Evolutionary conservation across 176 grass and related monocot species (phyloP), one percentile per base, ranked within the genome.

Genomic region (Eleusine indica): DNA sequence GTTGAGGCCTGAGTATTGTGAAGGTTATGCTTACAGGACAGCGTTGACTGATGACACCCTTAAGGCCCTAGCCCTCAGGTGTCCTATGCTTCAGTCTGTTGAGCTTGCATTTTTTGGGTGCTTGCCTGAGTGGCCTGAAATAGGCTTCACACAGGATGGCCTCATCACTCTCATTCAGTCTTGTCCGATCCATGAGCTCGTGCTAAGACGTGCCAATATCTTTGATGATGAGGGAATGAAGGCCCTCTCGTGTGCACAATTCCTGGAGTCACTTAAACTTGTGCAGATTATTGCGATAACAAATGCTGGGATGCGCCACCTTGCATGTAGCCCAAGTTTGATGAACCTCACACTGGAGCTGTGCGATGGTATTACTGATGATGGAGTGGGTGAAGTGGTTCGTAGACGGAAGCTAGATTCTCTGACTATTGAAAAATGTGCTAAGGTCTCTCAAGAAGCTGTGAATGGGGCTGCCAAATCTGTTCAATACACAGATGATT

Each of bases 211-310:
- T 17, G 78, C 68, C 10, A 86, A 17, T 40, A 87, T 66, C 60
- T 92, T 94, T 38, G 13, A 79, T 41, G 84, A 89, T 14, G 17
- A 22, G 38, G 86, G 89, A 35, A 86, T 93, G 84, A 40, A 86
- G 81, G 76, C 14, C 22, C 80, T 94, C 12, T 86, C 79, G 17
- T 86, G 79, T 1, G 56, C 76, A 4, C 60, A 44, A 35, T 85
- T 72, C 66, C 66, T 94, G 68, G 89, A 94, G 82, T 78, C 56
- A 15, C 76, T 97, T 0, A 73, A 97, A 77, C 85, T 97, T 35
- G 67, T 78, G 18, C 53, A 10, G 44, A 47, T 47, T 47, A 66
- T 22, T 86, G 89, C 16, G 3, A 66, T 94, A 64, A 78, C 70
- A 29, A 79, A 94, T 84, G 67, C 19, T n/a, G 91, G 91, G 47